These are phyloP conservation scores for Diplodia intermedia DNA, from an alignment of 2,329 filamentous ascomycete species.

Conservation along the genomic window DNA sequence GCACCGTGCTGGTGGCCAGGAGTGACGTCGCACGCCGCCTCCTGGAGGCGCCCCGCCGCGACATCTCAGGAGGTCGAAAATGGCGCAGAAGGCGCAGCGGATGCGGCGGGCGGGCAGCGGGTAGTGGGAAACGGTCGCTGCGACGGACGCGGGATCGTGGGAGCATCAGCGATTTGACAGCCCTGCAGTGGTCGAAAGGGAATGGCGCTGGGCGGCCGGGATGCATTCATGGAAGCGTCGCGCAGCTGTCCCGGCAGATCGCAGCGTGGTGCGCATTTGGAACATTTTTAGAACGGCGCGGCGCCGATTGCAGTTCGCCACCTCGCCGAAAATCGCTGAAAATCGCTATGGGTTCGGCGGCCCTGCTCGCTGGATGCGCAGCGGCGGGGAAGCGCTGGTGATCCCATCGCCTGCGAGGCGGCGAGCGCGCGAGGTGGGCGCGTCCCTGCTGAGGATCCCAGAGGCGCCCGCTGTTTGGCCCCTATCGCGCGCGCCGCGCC, in stretches of 20 bases:
- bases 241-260: slow-evolving; percentile 28
- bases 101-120: slow-evolving; percentile 16
- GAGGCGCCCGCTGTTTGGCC: slow-evolving; percentile 1
- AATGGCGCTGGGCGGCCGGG: slow-evolving; percentile 23
- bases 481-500: slow-evolving; percentile 14
- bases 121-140: slow-evolving; percentile 13
- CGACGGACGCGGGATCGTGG: slow-evolving; percentile 6
- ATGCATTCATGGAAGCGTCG: slow-evolving; percentile 14
- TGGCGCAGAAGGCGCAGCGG: slow-evolving; percentile 19
- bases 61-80: slow-evolving; percentile 28
- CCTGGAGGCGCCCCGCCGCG: slow-evolving; percentile 24
- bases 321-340: slow-evolving; percentile 30
- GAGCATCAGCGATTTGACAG: background rate
- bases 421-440: slow-evolving; percentile 9
- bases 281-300: slow-evolving; percentile 30
- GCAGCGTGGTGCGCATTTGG: slow-evolving; percentile 17
- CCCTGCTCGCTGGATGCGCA: slow-evolving; percentile 20
- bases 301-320: slow-evolving; percentile 30
- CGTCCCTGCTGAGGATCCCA: slow-evolving; percentile 6
- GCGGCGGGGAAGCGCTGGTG: slow-evolving; percentile 30
- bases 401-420: slow-evolving; percentile 18
- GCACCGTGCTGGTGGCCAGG: slow-evolving; percentile 22
- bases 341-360: slow-evolving; percentile 22
- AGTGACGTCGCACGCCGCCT: slow-evolving; percentile 29
- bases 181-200: slow-evolving; percentile 21